Evolutionary conservation across 176 grass and related monocot species (phyloP).

Genomic region (Tillandsia leiboldiana): DNA sequence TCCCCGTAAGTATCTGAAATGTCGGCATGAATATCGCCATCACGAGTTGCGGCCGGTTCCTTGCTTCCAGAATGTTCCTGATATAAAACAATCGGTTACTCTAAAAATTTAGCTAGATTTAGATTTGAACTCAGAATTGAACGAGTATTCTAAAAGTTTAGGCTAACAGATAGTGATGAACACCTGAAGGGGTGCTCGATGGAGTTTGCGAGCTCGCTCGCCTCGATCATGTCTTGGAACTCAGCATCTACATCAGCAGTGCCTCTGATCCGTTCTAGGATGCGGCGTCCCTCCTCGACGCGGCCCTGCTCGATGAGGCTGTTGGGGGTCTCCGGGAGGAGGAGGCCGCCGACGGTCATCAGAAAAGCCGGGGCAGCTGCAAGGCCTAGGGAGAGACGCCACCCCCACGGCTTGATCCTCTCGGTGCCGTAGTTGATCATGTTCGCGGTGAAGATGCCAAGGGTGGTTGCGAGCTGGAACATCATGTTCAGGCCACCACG

Average conservation of each 20-base stretch:
- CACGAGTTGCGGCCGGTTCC: constrained; percentile 79
- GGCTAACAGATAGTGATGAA: too few species aligned
- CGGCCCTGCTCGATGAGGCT: constrained; percentile 69
- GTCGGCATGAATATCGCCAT: constrained; percentile 90
- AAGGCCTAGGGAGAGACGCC: constrained; percentile 80
- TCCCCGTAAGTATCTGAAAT: constrained; percentile 84
- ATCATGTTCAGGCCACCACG: constrained; percentile 91
- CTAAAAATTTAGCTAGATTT: not conserved
- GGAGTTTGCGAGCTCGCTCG: constrained; percentile 77
- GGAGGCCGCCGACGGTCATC: constrained; percentile 60
- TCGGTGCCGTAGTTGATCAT: constrained; percentile 95
- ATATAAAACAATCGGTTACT: constrained; percentile 6
- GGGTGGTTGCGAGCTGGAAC: constrained; percentile 95
- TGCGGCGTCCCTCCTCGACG: constrained; percentile 38
- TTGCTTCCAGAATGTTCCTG: constrained; percentile 56
- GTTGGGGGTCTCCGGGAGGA: constrained; percentile 93
- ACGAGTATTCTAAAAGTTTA: too few species aligned
- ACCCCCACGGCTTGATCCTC: constrained; percentile 72
- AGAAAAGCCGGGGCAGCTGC: constrained; percentile 53
- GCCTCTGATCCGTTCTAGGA: constrained; percentile 76
- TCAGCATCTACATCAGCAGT: constrained; percentile 66
- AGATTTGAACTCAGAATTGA: too few species aligned
- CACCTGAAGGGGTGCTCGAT: constrained; percentile 77
- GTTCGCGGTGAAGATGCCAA: constrained; percentile 90
- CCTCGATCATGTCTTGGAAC: constrained; percentile 80